Evolutionary conservation across 257 asterid genomes (phyloP), one percentile per base, ranked within the genome.

Genomic region (Penstemon newberryi): DNA sequence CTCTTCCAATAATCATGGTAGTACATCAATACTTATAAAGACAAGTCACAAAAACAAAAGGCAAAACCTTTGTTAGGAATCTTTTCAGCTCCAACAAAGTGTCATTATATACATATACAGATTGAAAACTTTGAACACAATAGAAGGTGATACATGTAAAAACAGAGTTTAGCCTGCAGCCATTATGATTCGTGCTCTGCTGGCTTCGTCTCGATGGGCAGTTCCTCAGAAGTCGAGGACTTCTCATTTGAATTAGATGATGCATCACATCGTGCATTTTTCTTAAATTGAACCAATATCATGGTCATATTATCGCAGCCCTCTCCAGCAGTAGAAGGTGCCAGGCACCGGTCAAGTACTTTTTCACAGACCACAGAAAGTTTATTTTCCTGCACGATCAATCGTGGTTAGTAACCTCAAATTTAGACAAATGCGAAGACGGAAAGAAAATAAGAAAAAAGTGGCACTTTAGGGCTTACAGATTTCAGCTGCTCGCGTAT

Each of bases 221-320:
- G 70, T 36, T 75, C 82, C 8, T 39, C 60, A 42, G 69, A 6
- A 3, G 53, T 65, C 0, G 60, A 63, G 51, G 81, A 71, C 5
- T 73, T 71, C 15, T 74, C 79, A 6, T 38, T 40, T 10, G 73
- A 54, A 43, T 25, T 25, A 25, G 33, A 25, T 25, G 66, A 43
- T 56, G 68, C 53, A 6, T 52, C 69, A 10, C 77, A 49, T 10
- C 67, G 51, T 6, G 63, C 43, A 33, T 70, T 56, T 69, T 83
- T 86, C 78, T 76, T 73, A 60, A 86, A 83, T 54, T 83, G 87
- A 50, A 86, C 89, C 76, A 86, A 56, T 56, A 86, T 81, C 87
- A 86, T 86, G 13, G 92, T 86, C 92, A 86, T 86, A 77, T 86
- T 86, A 67, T 86, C 92, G 12, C 92, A 86, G 47, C 92, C 92